Evolutionary conservation across 2,329 filamentous ascomycete species (phyloP), one percentile per base, ranked within the genome.

Genomic region (Lachnellula arida): DNA sequence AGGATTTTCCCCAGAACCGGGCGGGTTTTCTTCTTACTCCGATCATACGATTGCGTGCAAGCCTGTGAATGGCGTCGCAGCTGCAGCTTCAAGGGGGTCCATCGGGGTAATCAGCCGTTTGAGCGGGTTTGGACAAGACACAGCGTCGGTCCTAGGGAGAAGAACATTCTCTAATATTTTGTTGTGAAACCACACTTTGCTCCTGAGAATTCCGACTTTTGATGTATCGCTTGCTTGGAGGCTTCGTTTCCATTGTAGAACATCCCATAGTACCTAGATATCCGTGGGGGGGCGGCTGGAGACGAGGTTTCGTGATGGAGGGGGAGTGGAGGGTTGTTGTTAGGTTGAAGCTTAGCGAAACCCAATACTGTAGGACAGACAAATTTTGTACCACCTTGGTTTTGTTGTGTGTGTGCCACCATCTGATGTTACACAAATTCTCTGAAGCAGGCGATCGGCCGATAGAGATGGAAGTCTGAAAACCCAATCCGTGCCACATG

Each of bases 351-450:
- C 8, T 32, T 32, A 32, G 28, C 28, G 28, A 32, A 32, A 11
- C 28, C 9, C 28, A 32, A 32, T 32, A 32, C 28, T 32, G 28
- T 32, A 32, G 2, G 3, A 32, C 8, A 32, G 28, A 32, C 39
- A 19, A 17, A 6, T 15, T 40, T 40, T 19, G 39, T 40, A 19
- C 39, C 35, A 35, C 40, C 9, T 11, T 23, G 12, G 32, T 22
- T 19, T 28, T 28, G 2, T n/a, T 28, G 25, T 28, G 25, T 7
- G 7, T 1, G n/a, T 8, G 8, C 9, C 28, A 34, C 35, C 19
- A 11, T 22, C 17, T 44, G 17, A 19, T 14, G 54, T 53, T 53
- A 56, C 54, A 53, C 54, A 48, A 53, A 50, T 46, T 8, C 46
- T 19, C 15, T 15, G n/a, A 44, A 56, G 49, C 49, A 53, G 49